Evolutionary conservation across 306 rosid species (phyloP).

Genomic region (Acacia melanoxylon): DNA sequence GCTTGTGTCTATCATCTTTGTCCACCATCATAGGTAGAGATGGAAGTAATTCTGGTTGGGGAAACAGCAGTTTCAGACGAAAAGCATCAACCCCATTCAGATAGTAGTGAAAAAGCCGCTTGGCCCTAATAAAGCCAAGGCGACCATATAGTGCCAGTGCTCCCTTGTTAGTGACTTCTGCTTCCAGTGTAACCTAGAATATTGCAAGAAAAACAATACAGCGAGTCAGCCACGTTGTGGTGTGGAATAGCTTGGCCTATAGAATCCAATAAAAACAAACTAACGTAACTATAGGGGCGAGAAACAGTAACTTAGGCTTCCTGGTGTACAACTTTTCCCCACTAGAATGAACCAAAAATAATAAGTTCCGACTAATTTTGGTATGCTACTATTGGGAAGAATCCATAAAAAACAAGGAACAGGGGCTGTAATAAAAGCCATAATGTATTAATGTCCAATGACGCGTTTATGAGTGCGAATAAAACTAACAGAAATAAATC

Average conservation of each 20-base stretch:
- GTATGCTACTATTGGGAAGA: not conserved
- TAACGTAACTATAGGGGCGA: not conserved
- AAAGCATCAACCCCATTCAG: slow-evolving; percentile 98
- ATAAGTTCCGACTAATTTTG: not conserved
- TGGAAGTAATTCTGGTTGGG: slow-evolving; percentile 50
- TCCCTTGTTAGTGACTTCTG: slow-evolving; percentile 97
- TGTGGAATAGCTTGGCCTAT: not conserved
- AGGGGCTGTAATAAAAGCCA: not conserved
- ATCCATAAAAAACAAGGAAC: not conserved
- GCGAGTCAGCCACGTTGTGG: not conserved
- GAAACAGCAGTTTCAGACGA: slow-evolving; percentile 83
- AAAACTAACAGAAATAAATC: not conserved
- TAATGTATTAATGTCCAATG: slow-evolving; percentile 15
- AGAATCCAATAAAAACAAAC: not conserved
- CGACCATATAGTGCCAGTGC: slow-evolving; percentile 93
- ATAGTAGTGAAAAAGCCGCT: slow-evolving; percentile 90
- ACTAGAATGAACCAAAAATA: slow-evolving; percentile 12
- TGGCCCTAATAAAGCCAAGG: slow-evolving; percentile 90
- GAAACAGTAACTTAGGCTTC: not conserved
- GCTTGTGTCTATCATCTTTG: slow-evolving; percentile 27
- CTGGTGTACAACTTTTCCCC: not conserved
- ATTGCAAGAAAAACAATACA: slow-evolving; percentile 6
- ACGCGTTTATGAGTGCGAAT: not conserved
- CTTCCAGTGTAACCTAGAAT: slow-evolving; percentile 82
- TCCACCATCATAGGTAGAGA: slow-evolving; percentile 37